Base-by-base conservation (phyloP, 129 eudicot species). In the Deinandra increscens region DNA sequence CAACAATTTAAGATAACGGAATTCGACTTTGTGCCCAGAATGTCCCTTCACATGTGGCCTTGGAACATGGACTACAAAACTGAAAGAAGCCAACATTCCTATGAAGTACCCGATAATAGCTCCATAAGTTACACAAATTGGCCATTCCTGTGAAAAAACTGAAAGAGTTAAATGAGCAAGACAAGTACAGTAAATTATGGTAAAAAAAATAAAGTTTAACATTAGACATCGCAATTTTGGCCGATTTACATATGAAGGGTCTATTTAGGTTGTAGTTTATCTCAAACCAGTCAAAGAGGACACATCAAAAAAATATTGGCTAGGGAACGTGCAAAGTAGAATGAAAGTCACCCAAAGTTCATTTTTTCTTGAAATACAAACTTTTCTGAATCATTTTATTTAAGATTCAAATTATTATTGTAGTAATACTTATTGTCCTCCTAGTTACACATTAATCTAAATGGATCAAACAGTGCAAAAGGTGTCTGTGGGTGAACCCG, bases 1-100 rank as follows among this genome's bases (percentile, higher is more conserved):
- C 64, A 13, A 29, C 64, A 13, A 1, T 38, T 29, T 29, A 1
- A 58, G 5, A 14, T 18, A 31, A 15, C 23, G 17, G 17, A 50
- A 50, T 18, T 50, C 26, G 17, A 12, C 41, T n/a, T 29, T 58
- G 20, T 29, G 29, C 39, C 39, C 64, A 48, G 78, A 88, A 44
- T 91, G 96, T 75, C 70, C 75, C 79, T 91, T 91, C 9, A 49
- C 37, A 66, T 50, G 87, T 50, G 70, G 85, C 42, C 10, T 71
- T 26, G 60, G n/a, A 37, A 58, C 73, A 58, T 29, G 72, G 51
- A 85, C 70, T 9, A 53, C 53, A 39, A 69, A 78, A 60, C 80
- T 72, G 20, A 80, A 74, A 17, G 94, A 91, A 68, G 76, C 76
- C 56, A 84, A 51, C 64, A 58, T 48, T 59, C 96, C 97, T 3